Conservation (phyloP, 2,329 filamentous ascomycete species). For the Venturiaceae sp. region DNA sequence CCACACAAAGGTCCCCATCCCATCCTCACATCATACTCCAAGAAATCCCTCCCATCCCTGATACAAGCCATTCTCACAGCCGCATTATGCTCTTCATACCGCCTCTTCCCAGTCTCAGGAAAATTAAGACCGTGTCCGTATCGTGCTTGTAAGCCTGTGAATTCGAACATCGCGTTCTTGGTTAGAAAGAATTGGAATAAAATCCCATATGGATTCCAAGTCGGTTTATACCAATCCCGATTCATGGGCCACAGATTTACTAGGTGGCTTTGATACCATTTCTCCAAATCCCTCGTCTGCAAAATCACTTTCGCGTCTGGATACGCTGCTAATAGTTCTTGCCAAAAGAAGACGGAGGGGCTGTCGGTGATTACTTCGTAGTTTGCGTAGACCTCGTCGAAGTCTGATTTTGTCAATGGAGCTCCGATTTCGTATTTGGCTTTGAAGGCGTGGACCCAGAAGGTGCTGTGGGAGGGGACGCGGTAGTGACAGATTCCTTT, state of each 20-base stretch:
- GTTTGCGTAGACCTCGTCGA: constrained; percentile 5
- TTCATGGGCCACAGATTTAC: background rate
- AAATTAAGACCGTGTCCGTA: constrained; percentile 3
- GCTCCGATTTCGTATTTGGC: background rate
- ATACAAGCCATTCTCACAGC: constrained; percentile 2
- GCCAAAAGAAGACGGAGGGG: constrained; percentile 2
- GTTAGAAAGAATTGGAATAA: background rate
- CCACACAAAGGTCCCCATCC: constrained; percentile 12
- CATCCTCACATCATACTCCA: constrained; percentile 10
- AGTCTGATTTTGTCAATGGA: constrained; percentile 2
- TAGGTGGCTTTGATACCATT: constrained; percentile 3
- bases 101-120: constrained; percentile 6
- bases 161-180: background rate
- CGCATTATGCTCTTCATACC: constrained; percentile 10
- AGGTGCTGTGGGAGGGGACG: background rate
- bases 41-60: background rate
- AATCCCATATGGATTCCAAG: background rate
- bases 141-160: background rate
- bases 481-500: constrained; percentile 1
- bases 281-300: background rate
- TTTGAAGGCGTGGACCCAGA: background rate
- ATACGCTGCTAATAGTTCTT: background rate
- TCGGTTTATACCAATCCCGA: background rate
- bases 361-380: constrained; percentile 4
- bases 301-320: constrained; percentile 3